These are phyloP conservation scores for Cruciata laevipes DNA, from an alignment of 257 asterid species.

Conservation along the genomic window DNA sequence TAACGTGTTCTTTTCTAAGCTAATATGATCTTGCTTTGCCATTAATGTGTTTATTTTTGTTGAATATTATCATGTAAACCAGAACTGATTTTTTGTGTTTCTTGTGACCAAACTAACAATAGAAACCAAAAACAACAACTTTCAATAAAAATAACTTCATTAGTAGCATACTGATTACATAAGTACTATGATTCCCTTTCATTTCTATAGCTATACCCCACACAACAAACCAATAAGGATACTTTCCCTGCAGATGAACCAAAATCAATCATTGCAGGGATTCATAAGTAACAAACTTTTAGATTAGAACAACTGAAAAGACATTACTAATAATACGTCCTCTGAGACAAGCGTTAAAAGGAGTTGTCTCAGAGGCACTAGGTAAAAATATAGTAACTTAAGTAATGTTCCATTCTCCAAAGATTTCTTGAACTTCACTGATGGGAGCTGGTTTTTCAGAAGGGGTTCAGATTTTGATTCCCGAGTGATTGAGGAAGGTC, in stretches of 20 bases:
- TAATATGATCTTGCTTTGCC: neutral
- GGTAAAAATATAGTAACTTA: neutral
- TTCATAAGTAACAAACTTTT: neutral
- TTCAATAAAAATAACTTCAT: neutral
- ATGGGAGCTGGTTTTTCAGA: slow-evolving; percentile 12
- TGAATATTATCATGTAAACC: neutral
- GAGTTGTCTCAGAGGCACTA: slow-evolving; percentile 18
- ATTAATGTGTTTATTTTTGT: neutral
- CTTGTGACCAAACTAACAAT: neutral
- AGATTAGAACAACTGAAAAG: neutral
- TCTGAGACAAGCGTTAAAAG: slow-evolving; percentile 29
- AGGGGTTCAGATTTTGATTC: slow-evolving; percentile 16
- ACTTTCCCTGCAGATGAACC: slow-evolving; percentile 3
- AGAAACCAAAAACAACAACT: neutral
- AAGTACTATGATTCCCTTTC: neutral
- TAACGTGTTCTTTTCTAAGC: neutral
- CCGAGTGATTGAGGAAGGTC: slow-evolving; percentile 15
- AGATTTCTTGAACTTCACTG: neutral
- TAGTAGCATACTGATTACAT: neutral
- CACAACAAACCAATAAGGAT: neutral
- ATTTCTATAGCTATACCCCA: neutral
- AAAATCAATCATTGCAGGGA: slow-evolving; percentile 4
- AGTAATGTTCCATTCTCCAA: slow-evolving; percentile 2
- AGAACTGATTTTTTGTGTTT: neutral
- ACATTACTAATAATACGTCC: neutral